Percentiles rank a stretch among this genome's conserved stretches.
These are phyloP conservation scores for Ustilago tritici DNA, from an alignment of 1,284 basidiomycete species.

Conservation along the genomic window DNA sequence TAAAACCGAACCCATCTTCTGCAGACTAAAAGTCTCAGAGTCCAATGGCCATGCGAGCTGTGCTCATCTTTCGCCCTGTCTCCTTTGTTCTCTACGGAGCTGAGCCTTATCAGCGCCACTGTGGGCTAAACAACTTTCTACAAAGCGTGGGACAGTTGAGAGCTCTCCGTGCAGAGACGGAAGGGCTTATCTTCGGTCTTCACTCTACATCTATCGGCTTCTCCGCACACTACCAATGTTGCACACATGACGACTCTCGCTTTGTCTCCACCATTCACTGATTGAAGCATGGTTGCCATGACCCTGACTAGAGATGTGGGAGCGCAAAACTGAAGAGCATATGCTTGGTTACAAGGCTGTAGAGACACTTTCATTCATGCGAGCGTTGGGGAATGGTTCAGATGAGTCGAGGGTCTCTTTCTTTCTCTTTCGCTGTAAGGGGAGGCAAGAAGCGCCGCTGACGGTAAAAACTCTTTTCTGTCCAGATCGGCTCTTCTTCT, in stretches of 20 bases:
- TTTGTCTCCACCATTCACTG: conserved; percentile 3
- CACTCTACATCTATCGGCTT: not conserved
- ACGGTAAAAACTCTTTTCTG: conserved; percentile 7
- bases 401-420: conserved; percentile 4
- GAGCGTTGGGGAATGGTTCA: conserved; percentile 1
- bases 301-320: not conserved
- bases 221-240: not conserved
- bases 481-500: not conserved
- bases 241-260: conserved; percentile 5
- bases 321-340: not conserved
- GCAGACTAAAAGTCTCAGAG: not conserved
- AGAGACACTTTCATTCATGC: conserved; percentile 5
- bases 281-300: not conserved
- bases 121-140: not conserved
- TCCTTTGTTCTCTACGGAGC: not conserved
- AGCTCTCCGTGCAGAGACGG: not conserved
- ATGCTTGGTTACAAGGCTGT: conserved; percentile 13
- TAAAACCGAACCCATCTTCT: conserved; percentile 16
- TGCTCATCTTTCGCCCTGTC: not conserved
- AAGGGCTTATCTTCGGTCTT: conserved; percentile 1
- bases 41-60: not conserved
- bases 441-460: conserved; percentile 9
- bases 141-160: not conserved
- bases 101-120: not conserved
- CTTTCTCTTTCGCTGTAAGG: not conserved